Evolutionary conservation across 2,329 filamentous ascomycete genomes (phyloP).

Genomic region (Phaeosphaeria sp.): DNA sequence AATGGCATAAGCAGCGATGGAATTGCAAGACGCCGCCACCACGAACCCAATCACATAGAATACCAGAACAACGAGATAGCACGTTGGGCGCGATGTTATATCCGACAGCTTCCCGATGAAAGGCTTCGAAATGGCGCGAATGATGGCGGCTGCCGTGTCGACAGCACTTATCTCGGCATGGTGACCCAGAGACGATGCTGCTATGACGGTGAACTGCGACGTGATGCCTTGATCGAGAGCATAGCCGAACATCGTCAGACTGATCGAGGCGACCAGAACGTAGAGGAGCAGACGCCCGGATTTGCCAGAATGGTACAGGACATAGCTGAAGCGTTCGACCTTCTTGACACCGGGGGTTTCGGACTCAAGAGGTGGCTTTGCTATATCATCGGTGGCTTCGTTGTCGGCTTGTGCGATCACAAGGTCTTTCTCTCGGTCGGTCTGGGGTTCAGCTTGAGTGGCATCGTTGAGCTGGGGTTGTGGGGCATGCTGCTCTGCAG

Average conservation of each 20-base stretch:
- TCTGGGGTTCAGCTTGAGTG: slow-evolving; percentile 1
- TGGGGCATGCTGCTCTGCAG: no score
- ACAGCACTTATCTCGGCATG: slow-evolving; percentile 20
- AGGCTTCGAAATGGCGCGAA: slow-evolving; percentile 28
- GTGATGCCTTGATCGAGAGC: slow-evolving; percentile 30
- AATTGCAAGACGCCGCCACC: slow-evolving; percentile 17
- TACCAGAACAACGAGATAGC: slow-evolving; percentile 50
- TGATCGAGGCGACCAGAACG: slow-evolving; percentile 26
- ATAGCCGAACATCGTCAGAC: slow-evolving; percentile 40
- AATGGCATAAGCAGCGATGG: slow-evolving; percentile 30
- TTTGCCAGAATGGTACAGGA: slow-evolving; percentile 29
- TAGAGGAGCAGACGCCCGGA: slow-evolving; percentile 24
- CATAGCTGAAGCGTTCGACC: slow-evolving; percentile 37
- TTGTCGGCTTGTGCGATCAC: slow-evolving; percentile 1
- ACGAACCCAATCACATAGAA: slow-evolving; percentile 33
- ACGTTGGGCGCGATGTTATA: slow-evolving; percentile 33
- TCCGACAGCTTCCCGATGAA: slow-evolving; percentile 31
- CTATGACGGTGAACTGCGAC: slow-evolving; percentile 24
- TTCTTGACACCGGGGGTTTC: slow-evolving; percentile 19
- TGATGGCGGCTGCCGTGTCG: slow-evolving; percentile 24
- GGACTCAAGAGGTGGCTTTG: slow-evolving; percentile 8
- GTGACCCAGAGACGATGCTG: slow-evolving; percentile 23
- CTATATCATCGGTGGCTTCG: slow-evolving; percentile 1
- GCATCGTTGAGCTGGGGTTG: background rate
- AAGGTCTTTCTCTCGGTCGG: no score